Evolutionary conservation across 495 filamentous ascomycete genomes (phyloP), one percentile per base, ranked within the genome.

Genomic region (Elaphomyces granulatus): DNA sequence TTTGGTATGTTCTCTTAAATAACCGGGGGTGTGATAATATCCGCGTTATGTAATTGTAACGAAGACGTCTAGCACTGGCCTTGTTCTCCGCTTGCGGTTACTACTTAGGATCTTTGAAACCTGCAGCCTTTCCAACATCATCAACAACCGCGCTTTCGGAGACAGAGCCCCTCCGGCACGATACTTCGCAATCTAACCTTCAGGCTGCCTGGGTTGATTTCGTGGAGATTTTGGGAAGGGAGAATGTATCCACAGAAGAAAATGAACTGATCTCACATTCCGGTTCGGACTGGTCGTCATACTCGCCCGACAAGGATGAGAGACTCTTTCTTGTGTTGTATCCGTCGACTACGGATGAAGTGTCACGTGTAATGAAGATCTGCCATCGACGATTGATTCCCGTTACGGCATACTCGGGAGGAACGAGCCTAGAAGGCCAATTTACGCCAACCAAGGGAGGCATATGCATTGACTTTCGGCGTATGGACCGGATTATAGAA

Each of bases 141-240:
- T 94, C 92, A 10, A 94, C 87, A n/a, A 61, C 73, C 1, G 70
- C 80, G 3, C 74, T 96, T 15, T 54, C 56, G 31, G 65, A 71
- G 18, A 60, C 77, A 16, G 64, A 59, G 3, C 59, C 75, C 0
- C 81, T 80, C 0, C 61, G 64, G 42, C 83, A 92, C 53, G 75
- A 94, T 49, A 69, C 75, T 35, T 71, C 76, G 20, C 72, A 70
- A 37, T 66, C 74, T 14, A 90, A 87, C 50, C 72, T 96, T 30
- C 80, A 96, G 62, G 85, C 92, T 7, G 84, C 88, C 2, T 98
- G 92, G 90, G 66, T 80, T 3, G 90, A 98, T 56, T 87, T 96
- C 51, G 76, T 78, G 31, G 70, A 72, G 19, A 80, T 98, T 15
- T 71, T 96, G 7, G 90, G 92, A 37, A 65, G 73, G 42, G 81